These are phyloP conservation scores for Cordyceps pruinosa DNA, from an alignment of 2,329 filamentous ascomycete species.

Conservation along the genomic window DNA sequence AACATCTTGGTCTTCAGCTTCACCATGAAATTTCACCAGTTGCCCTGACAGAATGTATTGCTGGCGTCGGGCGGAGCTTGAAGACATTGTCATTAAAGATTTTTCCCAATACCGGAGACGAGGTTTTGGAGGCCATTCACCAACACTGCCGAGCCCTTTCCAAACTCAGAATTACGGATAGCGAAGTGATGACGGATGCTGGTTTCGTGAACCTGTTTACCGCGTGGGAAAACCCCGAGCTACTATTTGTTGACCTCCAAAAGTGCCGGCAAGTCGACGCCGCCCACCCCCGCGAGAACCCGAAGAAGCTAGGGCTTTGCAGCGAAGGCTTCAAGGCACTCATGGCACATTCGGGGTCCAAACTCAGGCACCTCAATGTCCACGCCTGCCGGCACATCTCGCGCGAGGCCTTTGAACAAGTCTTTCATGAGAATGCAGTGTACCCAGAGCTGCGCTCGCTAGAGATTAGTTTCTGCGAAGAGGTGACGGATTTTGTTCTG, in stretches of 20 bases:
- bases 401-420: constrained; percentile 61
- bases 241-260: constrained; percentile 67
- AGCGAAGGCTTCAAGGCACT: constrained; percentile 69
- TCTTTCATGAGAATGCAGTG: constrained; percentile 53
- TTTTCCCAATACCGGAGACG: constrained; percentile 60
- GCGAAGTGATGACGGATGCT: constrained; percentile 65
- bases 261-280: constrained; percentile 73
- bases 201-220: constrained; percentile 68
- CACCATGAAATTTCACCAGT: constrained; percentile 49
- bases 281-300: constrained; percentile 57
- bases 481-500: constrained; percentile 58
- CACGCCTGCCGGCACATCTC: constrained; percentile 79
- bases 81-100: constrained; percentile 70
- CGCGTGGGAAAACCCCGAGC: constrained; percentile 65
- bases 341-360: constrained; percentile 72
- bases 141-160: constrained; percentile 57
- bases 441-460: constrained; percentile 66
- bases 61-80: constrained; percentile 57
- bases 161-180: constrained; percentile 79
- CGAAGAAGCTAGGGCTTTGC: constrained; percentile 63
- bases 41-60: constrained; percentile 54
- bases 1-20: constrained; percentile 70
- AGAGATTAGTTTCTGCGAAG: constrained; percentile 70
- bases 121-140: constrained; percentile 64
- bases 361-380: constrained; percentile 64